Evolutionary conservation across 2,329 filamentous ascomycete species (phyloP).

Genomic region (Paraphaeosphaeria sporulosa): DNA sequence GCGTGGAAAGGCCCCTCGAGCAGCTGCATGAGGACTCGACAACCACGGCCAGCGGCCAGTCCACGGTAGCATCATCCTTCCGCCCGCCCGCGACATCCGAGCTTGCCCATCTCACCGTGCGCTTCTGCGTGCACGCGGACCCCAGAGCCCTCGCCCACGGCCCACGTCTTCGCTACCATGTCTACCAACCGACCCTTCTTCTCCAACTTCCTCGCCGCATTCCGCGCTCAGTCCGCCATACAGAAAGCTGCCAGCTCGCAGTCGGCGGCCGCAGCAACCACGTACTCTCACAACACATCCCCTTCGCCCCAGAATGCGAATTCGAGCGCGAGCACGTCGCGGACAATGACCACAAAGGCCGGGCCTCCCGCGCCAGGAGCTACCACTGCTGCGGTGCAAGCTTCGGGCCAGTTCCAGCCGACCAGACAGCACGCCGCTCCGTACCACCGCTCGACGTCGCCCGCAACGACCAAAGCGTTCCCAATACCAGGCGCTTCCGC

Average conservation of each 20-base stretch:
- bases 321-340: slow-evolving; percentile 50
- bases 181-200: slow-evolving; percentile 72
- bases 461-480: slow-evolving; percentile 41
- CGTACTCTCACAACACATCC: slow-evolving; percentile 43
- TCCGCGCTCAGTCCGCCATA: slow-evolving; percentile 68
- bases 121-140: slow-evolving; percentile 38
- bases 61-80: not conserved
- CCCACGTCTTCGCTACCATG: slow-evolving; percentile 54
- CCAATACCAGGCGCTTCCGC: slow-evolving; percentile 45
- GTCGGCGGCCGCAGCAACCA: slow-evolving; percentile 45
- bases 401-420: slow-evolving; percentile 50
- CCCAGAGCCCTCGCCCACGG: slow-evolving; percentile 28
- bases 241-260: slow-evolving; percentile 62
- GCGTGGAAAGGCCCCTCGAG: not conserved
- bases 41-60: slow-evolving; percentile 12
- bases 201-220: slow-evolving; percentile 72
- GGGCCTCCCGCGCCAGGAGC: slow-evolving; percentile 41
- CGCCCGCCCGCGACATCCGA: not conserved
- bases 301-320: slow-evolving; percentile 47
- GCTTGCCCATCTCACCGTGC: not conserved
- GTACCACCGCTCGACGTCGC: slow-evolving; percentile 49
- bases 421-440: slow-evolving; percentile 50
- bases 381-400: slow-evolving; percentile 50
- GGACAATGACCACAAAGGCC: slow-evolving; percentile 48
- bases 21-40: slow-evolving; percentile 18